A percentile compares a stretch with the other conserved stretches of the same genome.
Conservation (phyloP, 2,329 filamentous ascomycete species). For the Botrytis deweyae region DNA sequence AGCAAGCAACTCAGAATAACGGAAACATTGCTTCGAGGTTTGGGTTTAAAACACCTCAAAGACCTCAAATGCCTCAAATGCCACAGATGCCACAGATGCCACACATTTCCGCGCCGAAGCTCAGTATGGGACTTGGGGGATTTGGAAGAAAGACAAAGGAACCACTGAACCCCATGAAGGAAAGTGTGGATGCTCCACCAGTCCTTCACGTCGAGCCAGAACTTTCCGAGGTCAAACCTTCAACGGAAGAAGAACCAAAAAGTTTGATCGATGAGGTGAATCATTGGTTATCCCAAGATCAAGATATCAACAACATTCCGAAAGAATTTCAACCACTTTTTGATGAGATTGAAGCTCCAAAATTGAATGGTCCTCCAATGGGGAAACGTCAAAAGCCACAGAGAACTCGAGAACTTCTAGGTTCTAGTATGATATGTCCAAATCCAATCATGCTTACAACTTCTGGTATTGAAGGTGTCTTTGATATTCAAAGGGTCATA, state of each 20-base stretch:
- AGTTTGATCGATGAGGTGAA: slow-evolving; percentile 21
- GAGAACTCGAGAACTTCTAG: slow-evolving; percentile 8
- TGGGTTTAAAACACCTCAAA: slow-evolving; percentile 21
- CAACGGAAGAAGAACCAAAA: slow-evolving; percentile 4
- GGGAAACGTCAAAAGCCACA: slow-evolving; percentile 17
- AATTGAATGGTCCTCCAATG: slow-evolving; percentile 9
- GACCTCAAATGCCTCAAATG: not conserved
- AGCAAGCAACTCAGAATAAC: not conserved
- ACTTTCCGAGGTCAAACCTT: not conserved
- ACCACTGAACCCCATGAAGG: slow-evolving; percentile 3
- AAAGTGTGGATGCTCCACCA: slow-evolving; percentile 12
- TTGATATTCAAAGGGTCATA: slow-evolving; percentile 39
- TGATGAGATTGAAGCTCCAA: slow-evolving; percentile 14
- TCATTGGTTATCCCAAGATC: slow-evolving; percentile 16
- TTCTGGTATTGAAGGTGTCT: slow-evolving; percentile 37
- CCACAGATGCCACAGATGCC: slow-evolving; percentile 22
- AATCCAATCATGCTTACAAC: slow-evolving; percentile 40
- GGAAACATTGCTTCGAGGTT: slow-evolving; percentile 20
- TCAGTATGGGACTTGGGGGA: slow-evolving; percentile 18
- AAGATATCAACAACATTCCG: slow-evolving; percentile 20
- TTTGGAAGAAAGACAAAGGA: slow-evolving; percentile 21
- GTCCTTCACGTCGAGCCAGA: not conserved
- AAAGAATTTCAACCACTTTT: slow-evolving; percentile 21
- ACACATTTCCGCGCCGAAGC: slow-evolving; percentile 20
- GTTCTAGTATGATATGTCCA: slow-evolving; percentile 38